These are phyloP conservation scores for Obelidium mucronatum DNA, from an alignment of 192 early-diverging fungal species.

Conservation along the genomic window DNA sequence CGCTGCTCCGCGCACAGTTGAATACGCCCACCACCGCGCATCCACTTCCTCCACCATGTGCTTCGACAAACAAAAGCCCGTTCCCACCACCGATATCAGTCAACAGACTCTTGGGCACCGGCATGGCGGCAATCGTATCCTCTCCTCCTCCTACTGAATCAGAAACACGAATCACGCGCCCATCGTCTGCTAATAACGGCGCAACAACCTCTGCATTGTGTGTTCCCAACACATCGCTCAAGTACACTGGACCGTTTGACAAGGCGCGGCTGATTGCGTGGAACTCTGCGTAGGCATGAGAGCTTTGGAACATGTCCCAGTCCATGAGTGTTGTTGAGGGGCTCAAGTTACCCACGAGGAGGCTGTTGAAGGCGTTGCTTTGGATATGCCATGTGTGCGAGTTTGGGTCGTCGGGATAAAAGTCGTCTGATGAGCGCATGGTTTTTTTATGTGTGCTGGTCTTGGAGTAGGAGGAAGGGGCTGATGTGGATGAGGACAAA, in stretches of 20 bases:
- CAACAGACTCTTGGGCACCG: not conserved
- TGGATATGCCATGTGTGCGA: constrained; percentile 33
- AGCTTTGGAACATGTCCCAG: constrained; percentile 35
- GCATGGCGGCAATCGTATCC: not conserved
- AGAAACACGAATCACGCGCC: not conserved
- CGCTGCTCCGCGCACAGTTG: not conserved
- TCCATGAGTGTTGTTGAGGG: constrained; percentile 3
- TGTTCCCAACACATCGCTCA: constrained; percentile 3
- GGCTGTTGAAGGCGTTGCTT: constrained; percentile 12
- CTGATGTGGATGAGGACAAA: not conserved
- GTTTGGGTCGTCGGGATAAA: constrained; percentile 16
- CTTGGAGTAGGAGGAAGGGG: no score
- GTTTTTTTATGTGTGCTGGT: not conserved
- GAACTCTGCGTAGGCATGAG: not conserved
- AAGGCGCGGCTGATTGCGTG: constrained; percentile 26
- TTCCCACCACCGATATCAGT: not conserved
- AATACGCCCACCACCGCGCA: constrained; percentile 14
- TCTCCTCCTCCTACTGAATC: not conserved
- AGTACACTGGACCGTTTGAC: constrained; percentile 16
- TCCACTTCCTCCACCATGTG: not conserved
- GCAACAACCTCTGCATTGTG: constrained; percentile 5
- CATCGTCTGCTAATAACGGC: not conserved
- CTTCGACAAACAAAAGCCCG: constrained; percentile 2
- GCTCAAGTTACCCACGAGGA: not conserved
- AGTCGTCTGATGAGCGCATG: constrained; percentile 28